Percentiles rank a stretch among this genome's conserved stretches.
Evolutionary conservation across 2,329 filamentous ascomycete genomes (phyloP).

Genomic region (Xylariomycetidae sp.): DNA sequence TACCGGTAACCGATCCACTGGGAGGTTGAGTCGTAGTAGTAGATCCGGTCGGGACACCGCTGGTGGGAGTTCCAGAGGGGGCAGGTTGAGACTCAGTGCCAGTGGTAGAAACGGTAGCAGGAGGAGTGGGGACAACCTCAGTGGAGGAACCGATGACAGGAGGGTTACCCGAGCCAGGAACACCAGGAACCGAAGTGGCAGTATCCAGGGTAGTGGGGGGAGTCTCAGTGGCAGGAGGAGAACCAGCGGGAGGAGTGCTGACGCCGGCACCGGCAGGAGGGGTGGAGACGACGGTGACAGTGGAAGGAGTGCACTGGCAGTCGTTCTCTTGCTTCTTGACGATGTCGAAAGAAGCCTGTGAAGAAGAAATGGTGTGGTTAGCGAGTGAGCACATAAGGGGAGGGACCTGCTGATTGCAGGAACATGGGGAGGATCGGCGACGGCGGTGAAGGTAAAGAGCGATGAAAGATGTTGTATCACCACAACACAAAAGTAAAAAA

Average conservation of each 20-base stretch:
- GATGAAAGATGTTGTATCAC: no score
- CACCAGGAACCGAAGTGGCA: not conserved
- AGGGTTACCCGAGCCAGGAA: not conserved
- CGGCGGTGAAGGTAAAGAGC: not conserved
- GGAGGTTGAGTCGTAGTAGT: not conserved
- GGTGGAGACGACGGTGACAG: slow-evolving; percentile 14
- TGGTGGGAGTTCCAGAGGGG: slow-evolving; percentile 1
- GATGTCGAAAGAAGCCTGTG: slow-evolving; percentile 14
- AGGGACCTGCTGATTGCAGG: not conserved
- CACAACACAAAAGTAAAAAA: not conserved
- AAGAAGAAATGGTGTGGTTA: slow-evolving; percentile 2
- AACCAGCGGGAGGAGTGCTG: no score
- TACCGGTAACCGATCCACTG: slow-evolving; percentile 1
- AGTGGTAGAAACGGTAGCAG: slow-evolving; percentile 2
- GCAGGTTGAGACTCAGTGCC: slow-evolving; percentile 3
- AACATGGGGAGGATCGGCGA: not conserved
- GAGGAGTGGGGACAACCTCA: slow-evolving; percentile 4
- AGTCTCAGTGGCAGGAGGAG: slow-evolving; percentile 10
- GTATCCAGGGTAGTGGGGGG: slow-evolving; percentile 2
- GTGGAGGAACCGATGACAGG: not conserved
- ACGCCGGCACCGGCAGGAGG: slow-evolving; percentile 6
- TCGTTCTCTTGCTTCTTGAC: slow-evolving; percentile 14
- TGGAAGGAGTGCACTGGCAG: slow-evolving; percentile 17
- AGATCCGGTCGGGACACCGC: slow-evolving; percentile 1
- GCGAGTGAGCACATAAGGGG: not conserved